A percentile compares a stretch with the other conserved stretches of the same genome.
phyloP scores from a whole-genome alignment of 495 filamentous ascomycete genomes.

The Amniculicola lignicola region DNA sequence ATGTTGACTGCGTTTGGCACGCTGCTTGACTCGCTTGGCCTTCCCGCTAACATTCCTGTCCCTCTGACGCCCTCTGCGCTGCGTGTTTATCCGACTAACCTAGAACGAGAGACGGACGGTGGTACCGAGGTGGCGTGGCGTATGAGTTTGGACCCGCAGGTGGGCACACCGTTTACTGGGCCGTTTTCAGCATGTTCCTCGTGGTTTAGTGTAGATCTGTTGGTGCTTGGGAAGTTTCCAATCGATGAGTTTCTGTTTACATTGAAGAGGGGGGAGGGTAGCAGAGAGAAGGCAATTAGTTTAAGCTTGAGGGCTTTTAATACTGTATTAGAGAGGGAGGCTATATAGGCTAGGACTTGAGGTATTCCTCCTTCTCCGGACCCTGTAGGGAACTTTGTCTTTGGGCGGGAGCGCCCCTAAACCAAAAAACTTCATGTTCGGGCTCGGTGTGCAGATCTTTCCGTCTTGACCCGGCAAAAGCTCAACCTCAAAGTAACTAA shows the following conservation, averaged over 20 bases:
- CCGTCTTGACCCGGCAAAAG: neutral
- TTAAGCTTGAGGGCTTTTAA: conserved; percentile 48
- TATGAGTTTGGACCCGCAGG: conserved; percentile 40
- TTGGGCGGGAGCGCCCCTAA: neutral
- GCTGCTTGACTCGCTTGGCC: conserved; percentile 36
- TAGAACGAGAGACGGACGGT: conserved; percentile 2
- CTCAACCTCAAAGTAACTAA: neutral
- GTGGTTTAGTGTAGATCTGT: conserved; percentile 49
- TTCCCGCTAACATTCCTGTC: conserved; percentile 33
- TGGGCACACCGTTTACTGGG: conserved; percentile 7
- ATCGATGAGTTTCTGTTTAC: conserved; percentile 54
- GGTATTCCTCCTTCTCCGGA: neutral
- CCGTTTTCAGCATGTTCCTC: conserved; percentile 44
- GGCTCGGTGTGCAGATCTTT: too few relatives aligned
- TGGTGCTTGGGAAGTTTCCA: conserved; percentile 44
- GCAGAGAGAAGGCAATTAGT: conserved; percentile 42
- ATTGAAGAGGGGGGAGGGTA: conserved; percentile 41
- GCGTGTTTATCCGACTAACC: conserved; percentile 50
- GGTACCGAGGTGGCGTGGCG: conserved; percentile 46
- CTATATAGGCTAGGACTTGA: too few relatives aligned
- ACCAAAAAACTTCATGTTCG: neutral
- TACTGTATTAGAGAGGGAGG: conserved; percentile 19
- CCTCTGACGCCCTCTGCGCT: conserved; percentile 34
- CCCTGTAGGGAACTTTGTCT: neutral
- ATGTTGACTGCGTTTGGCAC: too few relatives aligned